These are phyloP conservation scores for Marasmius tenuissimus DNA, from an alignment of 1,284 basidiomycete species.

Conservation along the genomic window DNA sequence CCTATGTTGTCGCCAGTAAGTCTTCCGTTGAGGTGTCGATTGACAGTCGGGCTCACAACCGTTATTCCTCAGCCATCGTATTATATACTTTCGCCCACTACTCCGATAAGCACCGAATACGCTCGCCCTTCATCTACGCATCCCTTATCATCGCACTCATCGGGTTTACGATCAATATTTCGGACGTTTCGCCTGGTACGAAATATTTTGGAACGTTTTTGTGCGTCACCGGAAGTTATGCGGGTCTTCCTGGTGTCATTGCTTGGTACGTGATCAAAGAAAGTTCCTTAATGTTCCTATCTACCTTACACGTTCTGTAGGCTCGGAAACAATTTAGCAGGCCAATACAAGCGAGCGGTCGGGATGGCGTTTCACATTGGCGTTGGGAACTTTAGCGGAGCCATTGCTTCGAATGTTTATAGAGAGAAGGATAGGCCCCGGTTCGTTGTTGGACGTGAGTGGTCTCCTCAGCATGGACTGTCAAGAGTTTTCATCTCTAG, in stretches of 20 bases:
- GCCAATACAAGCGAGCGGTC: slow-evolving; percentile 67
- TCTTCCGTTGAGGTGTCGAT: slow-evolving; percentile 1
- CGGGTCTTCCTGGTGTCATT: slow-evolving; percentile 60
- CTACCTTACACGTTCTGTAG: slow-evolving; percentile 23
- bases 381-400: slow-evolving; percentile 56
- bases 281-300: background rate
- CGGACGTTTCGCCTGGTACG: slow-evolving; percentile 34
- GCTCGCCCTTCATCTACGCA: slow-evolving; percentile 2
- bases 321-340: slow-evolving; percentile 61
- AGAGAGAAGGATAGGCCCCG: slow-evolving; percentile 57
- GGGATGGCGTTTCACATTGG: slow-evolving; percentile 67
- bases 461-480: background rate
- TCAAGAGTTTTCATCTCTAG: background rate
- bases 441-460: slow-evolving; percentile 61
- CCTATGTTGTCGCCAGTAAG: slow-evolving; percentile 64
- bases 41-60: background rate
- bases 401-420: slow-evolving; percentile 63
- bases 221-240: slow-evolving; percentile 60
- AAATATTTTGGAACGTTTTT: slow-evolving; percentile 74
- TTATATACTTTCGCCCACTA: slow-evolving; percentile 53
- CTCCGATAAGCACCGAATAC: slow-evolving; percentile 29
- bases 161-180: slow-evolving; percentile 46
- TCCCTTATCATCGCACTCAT: background rate
- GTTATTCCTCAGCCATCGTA: slow-evolving; percentile 41
- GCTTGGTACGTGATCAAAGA: slow-evolving; percentile 49